Conservation (phyloP, 495 filamentous ascomycete species). For the Melanomma pulvis-pyrius region DNA sequence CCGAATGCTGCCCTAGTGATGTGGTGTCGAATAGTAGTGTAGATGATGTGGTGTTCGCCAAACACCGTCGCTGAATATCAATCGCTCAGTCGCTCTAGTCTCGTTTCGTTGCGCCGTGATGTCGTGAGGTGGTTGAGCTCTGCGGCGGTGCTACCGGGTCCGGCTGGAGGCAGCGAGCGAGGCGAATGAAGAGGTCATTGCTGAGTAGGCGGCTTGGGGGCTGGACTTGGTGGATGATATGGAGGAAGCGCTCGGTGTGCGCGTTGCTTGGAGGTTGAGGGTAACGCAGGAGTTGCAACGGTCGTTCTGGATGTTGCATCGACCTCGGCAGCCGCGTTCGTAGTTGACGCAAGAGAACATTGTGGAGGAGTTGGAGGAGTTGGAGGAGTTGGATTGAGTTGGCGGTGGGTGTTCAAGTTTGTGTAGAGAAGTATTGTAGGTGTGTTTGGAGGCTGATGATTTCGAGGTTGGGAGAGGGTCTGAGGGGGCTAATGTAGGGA, state of each 20-base stretch:
- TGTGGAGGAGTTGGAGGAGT: background rate
- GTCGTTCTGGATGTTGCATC: constrained; percentile 37
- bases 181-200: constrained; percentile 39
- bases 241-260: constrained; percentile 30
- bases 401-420: background rate
- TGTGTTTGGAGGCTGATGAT: background rate
- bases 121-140: background rate
- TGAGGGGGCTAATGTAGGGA: constrained; percentile 9
- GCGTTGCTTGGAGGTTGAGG: constrained; percentile 39
- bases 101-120: constrained; percentile 6
- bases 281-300: constrained; percentile 40
- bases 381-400: background rate
- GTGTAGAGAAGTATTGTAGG: constrained; percentile 1
- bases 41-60: constrained; percentile 2
- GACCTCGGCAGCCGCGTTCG: constrained; percentile 44
- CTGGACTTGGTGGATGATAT: constrained; percentile 19
- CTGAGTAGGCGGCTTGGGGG: constrained; percentile 32
- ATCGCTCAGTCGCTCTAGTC: background rate
- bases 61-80: constrained; percentile 19
- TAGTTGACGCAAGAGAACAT: constrained; percentile 46
- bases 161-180: constrained; percentile 30
- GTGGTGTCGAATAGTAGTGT: background rate
- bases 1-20: constrained; percentile 21
- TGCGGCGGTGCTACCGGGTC: constrained; percentile 5
- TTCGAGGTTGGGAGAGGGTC: background rate